Conservation (phyloP, 2,329 filamentous ascomycete genomes). For the Waltergamsia citrina region DNA sequence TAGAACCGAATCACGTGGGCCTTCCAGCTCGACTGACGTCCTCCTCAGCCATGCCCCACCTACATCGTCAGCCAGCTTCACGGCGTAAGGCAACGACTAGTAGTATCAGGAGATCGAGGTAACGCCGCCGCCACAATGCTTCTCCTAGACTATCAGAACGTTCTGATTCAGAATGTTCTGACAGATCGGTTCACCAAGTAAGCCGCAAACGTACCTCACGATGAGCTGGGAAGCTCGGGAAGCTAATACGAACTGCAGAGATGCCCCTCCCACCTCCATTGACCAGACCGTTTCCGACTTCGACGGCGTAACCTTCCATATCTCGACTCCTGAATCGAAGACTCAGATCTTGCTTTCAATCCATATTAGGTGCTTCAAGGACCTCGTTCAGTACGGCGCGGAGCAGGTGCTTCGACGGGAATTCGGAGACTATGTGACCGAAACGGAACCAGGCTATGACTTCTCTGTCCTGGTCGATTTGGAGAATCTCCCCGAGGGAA, state of each 20-base stretch:
- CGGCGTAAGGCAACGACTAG: slow-evolving; percentile 10
- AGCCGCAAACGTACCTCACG: slow-evolving; percentile 9
- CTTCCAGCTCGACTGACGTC: slow-evolving; percentile 16
- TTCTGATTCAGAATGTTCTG: slow-evolving; percentile 91
- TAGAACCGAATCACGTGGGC: slow-evolving; percentile 27
- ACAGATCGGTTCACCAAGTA: slow-evolving; percentile 91
- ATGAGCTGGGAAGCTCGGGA: slow-evolving; percentile 2
- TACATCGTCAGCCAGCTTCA: slow-evolving; percentile 26
- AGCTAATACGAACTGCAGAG: slow-evolving; percentile 41
- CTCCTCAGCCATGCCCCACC: slow-evolving; percentile 25
- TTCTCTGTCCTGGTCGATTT: slow-evolving; percentile 90
- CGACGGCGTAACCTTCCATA: slow-evolving; percentile 96
- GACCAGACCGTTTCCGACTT: slow-evolving; percentile 99
- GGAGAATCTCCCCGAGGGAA: slow-evolving; percentile 72
- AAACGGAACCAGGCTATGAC: slow-evolving; percentile 85
- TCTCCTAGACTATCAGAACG: slow-evolving; percentile 98
- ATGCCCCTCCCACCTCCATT: slow-evolving; percentile 72
- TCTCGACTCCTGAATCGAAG: slow-evolving; percentile 91
- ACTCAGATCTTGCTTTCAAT: slow-evolving; percentile 92
- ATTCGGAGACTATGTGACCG: slow-evolving; percentile 85
- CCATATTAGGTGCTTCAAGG: slow-evolving; percentile 87
- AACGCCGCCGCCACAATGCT: slow-evolving; percentile 51
- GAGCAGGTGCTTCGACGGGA: slow-evolving; percentile 86
- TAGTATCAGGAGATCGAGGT: neutral
- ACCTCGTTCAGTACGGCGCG: slow-evolving; percentile 88